Evolutionary conservation across 164 flowering plant genomes (phyloP).

Genomic region (Dillenia turbinata): DNA sequence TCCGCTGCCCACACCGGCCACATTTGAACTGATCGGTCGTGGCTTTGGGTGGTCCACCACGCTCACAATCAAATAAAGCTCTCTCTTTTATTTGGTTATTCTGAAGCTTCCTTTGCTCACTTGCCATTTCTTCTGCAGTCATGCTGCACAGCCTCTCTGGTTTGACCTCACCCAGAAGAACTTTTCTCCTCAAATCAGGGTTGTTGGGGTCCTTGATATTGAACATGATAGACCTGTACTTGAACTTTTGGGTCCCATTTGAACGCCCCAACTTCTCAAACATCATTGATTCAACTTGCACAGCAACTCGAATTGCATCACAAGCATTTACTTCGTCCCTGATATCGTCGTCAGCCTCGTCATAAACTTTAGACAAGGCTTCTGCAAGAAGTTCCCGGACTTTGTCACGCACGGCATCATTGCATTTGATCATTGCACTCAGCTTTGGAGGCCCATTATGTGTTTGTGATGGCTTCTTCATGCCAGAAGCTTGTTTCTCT

Average conservation of each 20-base stretch:
- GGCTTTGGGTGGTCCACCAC: conserved; percentile 50
- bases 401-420: conserved; percentile 74
- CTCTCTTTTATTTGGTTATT: conserved; percentile 65
- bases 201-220: conserved; percentile 79
- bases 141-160: conserved; percentile 56
- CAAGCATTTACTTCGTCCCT: conserved; percentile 46
- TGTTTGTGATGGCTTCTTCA: conserved; percentile 31
- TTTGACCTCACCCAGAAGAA: conserved; percentile 65
- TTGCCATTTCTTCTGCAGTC: conserved; percentile 88
- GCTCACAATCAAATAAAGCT: conserved; percentile 74
- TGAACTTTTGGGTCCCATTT: conserved; percentile 64
- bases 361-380: conserved; percentile 61
- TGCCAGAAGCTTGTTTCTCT: conserved; percentile 21
- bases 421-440: conserved; percentile 55
- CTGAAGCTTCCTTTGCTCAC: conserved; percentile 55
- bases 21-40: conserved; percentile 88
- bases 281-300: conserved; percentile 71
- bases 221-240: conserved; percentile 85
- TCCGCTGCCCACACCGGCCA: conserved; percentile 79
- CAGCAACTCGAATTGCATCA: conserved; percentile 79
- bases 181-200: conserved; percentile 84
- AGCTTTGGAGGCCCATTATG: conserved; percentile 57
- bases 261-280: conserved; percentile 77
- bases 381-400: conserved; percentile 66
- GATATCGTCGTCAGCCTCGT: conserved; percentile 53